Conservation (phyloP, 805 yeast genomes). For the Ogataea nitratoaversa region DNA sequence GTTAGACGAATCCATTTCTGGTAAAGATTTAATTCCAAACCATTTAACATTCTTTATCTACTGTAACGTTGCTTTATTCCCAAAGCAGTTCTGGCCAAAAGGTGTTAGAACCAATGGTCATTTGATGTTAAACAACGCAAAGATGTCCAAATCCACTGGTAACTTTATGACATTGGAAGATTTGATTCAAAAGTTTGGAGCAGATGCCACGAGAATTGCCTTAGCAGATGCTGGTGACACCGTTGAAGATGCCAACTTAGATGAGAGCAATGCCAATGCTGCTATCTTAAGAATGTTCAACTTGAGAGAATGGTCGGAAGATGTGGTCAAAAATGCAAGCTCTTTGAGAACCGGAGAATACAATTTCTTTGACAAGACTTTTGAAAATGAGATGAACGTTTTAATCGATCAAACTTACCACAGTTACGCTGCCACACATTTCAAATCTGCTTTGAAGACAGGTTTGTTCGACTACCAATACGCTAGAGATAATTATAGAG, state of each 20-base stretch:
- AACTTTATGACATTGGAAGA: constrained; percentile 90
- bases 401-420: constrained; percentile 71
- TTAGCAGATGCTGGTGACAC: constrained; percentile 98
- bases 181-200: constrained; percentile 85
- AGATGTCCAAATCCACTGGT: constrained; percentile 98
- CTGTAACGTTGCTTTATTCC: constrained; percentile 89
- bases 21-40: constrained; percentile 95
- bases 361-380: constrained; percentile 80
- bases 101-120: constrained; percentile 97
- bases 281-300: constrained; percentile 91
- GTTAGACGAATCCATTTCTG: constrained; percentile 85
- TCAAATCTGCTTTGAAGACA: constrained; percentile 82
- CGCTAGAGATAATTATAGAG: constrained; percentile 95
- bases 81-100: constrained; percentile 85
- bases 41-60: constrained; percentile 95
- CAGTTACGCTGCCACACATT: constrained; percentile 68
- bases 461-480: constrained; percentile 94
- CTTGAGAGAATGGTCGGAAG: constrained; percentile 94
- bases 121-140: constrained; percentile 88
- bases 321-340: constrained; percentile 48
- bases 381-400: constrained; percentile 88
- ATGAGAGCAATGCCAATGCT: constrained; percentile 94
- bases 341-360: constrained; percentile 52
- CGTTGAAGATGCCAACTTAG: constrained; percentile 96
- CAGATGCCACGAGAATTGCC: constrained; percentile 96